Evolutionary conservation across 768 basidiomycete species (phyloP), one percentile per base, ranked within the genome.

Genomic region (Daedalea quercina): DNA sequence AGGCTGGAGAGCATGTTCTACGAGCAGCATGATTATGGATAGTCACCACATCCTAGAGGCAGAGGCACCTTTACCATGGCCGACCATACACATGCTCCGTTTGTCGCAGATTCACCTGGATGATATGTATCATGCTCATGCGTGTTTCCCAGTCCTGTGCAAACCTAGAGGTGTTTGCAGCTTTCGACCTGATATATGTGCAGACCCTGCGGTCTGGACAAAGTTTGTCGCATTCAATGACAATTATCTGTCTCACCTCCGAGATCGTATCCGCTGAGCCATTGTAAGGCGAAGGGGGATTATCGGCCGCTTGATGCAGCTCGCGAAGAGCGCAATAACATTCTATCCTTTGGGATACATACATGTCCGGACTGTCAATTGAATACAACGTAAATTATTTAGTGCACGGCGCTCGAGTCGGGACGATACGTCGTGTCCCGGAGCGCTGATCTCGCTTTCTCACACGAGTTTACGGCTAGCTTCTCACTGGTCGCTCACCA

Each of bases 51-150:
- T 78, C 47, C 69, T 76, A 50, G 67, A 67, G 51, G n/a, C n/a
- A 59, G 63, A 35, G 65, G 64, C 20, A 47, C 61, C 13, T 55
- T 59, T 11, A 28, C 46, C 6, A 23, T 62, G 64, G 7, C 54
- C 63, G 19, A 59, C 60, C 11, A 63, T 81, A 25, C 73, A 68
- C 20, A 65, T 64, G 19, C 63, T 82, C n/a, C 67, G 69, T 44
- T 59, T 81, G 19, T 64, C 64, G 11, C 77, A 77, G 7, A 63
- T 76, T 15, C 67, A 70, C 24, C 62, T 75, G 44, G 73, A 76
- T 47, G 50, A 53, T n/a, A n/a, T n/a, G n/a, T 11, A 73, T 66
- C 11, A 65, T 63, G 3, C 60, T 81, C 28, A 51, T 52, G 20
- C 54, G 60, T 28, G 65, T 82, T 1, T 58, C 62, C 12, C 59